Evolutionary conservation across 257 asterid species (phyloP).

Genomic region (Solanum sparsipilum): DNA sequence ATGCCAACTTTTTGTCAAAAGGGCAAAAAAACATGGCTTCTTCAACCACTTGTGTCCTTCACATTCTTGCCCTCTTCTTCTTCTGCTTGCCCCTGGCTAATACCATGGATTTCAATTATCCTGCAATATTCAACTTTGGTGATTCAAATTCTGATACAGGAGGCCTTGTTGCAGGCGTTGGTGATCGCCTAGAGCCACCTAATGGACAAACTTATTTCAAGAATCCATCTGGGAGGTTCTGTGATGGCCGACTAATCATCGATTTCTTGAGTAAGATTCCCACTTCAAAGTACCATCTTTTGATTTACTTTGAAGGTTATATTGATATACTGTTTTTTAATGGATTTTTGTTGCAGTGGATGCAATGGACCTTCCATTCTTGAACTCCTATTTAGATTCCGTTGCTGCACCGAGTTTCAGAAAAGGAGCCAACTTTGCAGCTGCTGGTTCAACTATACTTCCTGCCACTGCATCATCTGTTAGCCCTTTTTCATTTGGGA

Average conservation of each 20-base stretch:
- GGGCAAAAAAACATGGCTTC: slow-evolving; percentile 29
- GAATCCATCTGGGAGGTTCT: slow-evolving; percentile 83
- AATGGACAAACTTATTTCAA: slow-evolving; percentile 76
- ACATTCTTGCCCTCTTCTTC: slow-evolving; percentile 10
- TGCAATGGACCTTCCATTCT: slow-evolving; percentile 77
- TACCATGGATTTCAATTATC: slow-evolving; percentile 67
- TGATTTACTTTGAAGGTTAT: neutral
- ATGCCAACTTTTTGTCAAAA: neutral
- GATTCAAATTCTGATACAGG: slow-evolving; percentile 98
- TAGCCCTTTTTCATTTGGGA: slow-evolving; percentile 66
- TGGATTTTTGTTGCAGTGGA: slow-evolving; percentile 50
- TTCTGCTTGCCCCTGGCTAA: slow-evolving; percentile 16
- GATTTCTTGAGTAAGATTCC: slow-evolving; percentile 56
- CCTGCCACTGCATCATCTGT: slow-evolving; percentile 53
- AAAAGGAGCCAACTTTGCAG: slow-evolving; percentile 85
- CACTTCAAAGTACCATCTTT: neutral
- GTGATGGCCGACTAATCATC: slow-evolving; percentile 72
- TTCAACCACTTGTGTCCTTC: slow-evolving; percentile 11
- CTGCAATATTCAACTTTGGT: slow-evolving; percentile 96
- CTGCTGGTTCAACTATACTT: slow-evolving; percentile 61
- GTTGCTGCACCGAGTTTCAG: slow-evolving; percentile 57
- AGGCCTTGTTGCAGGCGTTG: slow-evolving; percentile 59
- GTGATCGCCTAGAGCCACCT: slow-evolving; percentile 57
- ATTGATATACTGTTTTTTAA: neutral
- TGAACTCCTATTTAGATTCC: slow-evolving; percentile 77